Evolutionary conservation across 176 grass and related monocot genomes (phyloP), one percentile per base, ranked within the genome.

Genomic region (Rhynchospora pubera): DNA sequence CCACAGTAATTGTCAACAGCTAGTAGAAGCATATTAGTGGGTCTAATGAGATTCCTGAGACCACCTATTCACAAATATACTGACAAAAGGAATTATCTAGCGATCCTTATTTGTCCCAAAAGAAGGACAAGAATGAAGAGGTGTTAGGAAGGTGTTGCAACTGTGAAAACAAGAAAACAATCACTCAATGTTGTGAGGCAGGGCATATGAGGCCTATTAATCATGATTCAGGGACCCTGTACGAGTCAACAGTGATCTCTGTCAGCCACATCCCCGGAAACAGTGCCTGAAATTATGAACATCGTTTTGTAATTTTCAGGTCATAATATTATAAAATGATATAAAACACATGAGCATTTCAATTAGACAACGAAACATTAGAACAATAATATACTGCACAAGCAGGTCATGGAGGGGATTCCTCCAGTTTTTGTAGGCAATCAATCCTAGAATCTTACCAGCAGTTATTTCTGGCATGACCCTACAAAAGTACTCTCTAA

Each of bases 231-330:
- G 69, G 71, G 22, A 75, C 47, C 71, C 28, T 75, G 71, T 76
- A 76, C 55, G 71, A 76, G 48, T 76, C 50, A 10, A 76, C 12
- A 7, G 71, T 55, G 71, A 76, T 55, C 71, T 76, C 71, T 16
- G 71, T 76, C 12, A 76, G 23, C 71, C 47, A 76, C 71, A 76
- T 76, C 23, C 48, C 71, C 22, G 71, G 48, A 55, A 76, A 76
- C 30, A 76, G 47, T 55, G 71, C 48, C 71, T 76, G 71, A 76
- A 76, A 76, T 76, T 76, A 55, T 22, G 30, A 76, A 24, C 12
- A 12, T 30, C 71, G 55, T 53, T 44, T 55, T 51, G 48, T 76
- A 16, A 76, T 55, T 55, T 76, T 55, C 71, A 53, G 52, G 3
- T 28, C 15, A 16, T 2, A 76, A 48, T 13, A 55, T 30, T 76